A percentile compares a stretch with the other conserved stretches of the same genome.
Evolutionary conservation across 139 green algal genomes (phyloP).

Genomic region (Choricystis sp.): DNA sequence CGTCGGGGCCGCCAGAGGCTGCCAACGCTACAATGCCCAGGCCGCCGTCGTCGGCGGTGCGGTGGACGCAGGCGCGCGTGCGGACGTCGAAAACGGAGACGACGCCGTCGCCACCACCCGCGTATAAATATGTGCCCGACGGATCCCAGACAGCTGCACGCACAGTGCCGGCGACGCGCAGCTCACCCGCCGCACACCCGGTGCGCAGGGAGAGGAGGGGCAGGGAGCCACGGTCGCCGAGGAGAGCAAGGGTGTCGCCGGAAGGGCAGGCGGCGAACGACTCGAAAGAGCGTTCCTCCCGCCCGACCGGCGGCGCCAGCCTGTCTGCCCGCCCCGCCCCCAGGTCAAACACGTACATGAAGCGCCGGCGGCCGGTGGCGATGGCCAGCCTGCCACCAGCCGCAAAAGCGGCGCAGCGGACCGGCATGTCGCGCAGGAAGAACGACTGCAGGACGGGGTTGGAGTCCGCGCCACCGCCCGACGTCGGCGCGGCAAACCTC

Average conservation of each 20-base stretch:
- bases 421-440: constrained; percentile 71
- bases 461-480: background rate
- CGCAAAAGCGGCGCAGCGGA: constrained; percentile 65
- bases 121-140: constrained; percentile 52
- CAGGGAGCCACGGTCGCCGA: constrained; percentile 49
- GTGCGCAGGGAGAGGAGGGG: constrained; percentile 53
- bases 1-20: constrained; percentile 30
- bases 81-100: constrained; percentile 88
- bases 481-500: background rate
- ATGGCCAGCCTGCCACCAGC: constrained; percentile 37
- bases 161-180: constrained; percentile 76
- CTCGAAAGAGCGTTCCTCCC: constrained; percentile 46
- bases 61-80: constrained; percentile 54
- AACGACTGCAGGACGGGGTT: constrained; percentile 71
- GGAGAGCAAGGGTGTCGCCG: constrained; percentile 45
- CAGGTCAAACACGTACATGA: constrained; percentile 82
- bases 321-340: constrained; percentile 31
- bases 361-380: constrained; percentile 45
- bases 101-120: constrained; percentile 55
- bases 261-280: constrained; percentile 42
- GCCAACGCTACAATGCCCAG: constrained; percentile 35
- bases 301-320: constrained; percentile 25
- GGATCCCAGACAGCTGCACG: constrained; percentile 43
- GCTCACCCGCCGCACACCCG: constrained; percentile 43
- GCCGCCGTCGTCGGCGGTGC: constrained; percentile 52